Evolutionary conservation across 257 asterid species (phyloP).

Genomic region (Cinchona pubescens): DNA sequence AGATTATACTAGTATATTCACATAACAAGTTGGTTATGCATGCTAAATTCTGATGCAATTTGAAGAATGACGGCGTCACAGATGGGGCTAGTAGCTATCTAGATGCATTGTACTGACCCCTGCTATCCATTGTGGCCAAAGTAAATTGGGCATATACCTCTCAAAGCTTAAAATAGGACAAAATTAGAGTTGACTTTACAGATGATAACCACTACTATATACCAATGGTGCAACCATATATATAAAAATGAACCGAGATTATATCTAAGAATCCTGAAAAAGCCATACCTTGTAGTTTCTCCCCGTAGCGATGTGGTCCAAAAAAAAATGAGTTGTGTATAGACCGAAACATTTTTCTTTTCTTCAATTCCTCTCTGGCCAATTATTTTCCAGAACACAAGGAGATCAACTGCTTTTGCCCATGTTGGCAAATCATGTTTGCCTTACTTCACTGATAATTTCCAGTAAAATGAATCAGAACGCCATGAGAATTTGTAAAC

Average conservation of each 20-base stretch:
- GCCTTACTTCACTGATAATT: not conserved
- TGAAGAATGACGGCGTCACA: not conserved
- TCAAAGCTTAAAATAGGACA: not conserved
- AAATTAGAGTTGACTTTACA: not conserved
- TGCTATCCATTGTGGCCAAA: not conserved
- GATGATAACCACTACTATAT: not conserved
- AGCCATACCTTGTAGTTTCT: not conserved
- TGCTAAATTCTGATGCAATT: conserved; percentile 5
- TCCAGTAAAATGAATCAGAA: not conserved
- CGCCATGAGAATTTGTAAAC: not conserved
- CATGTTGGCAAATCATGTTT: not conserved
- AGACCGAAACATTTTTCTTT: not conserved
- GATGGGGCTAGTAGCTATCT: not conserved
- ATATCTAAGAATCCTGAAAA: not conserved
- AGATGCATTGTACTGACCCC: not conserved
- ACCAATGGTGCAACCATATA: not conserved
- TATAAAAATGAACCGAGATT: not conserved
- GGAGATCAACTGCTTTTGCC: not conserved
- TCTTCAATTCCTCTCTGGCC: too few species aligned
- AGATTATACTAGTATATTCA: not conserved
- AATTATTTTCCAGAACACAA: not conserved
- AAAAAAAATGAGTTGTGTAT: not conserved
- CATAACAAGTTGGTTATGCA: not conserved
- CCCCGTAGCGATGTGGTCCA: not conserved
- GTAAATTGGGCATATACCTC: not conserved